Evolutionary conservation across 495 filamentous ascomycete species (phyloP), one percentile per base, ranked within the genome.

Genomic region (Neurospora cerealis): DNA sequence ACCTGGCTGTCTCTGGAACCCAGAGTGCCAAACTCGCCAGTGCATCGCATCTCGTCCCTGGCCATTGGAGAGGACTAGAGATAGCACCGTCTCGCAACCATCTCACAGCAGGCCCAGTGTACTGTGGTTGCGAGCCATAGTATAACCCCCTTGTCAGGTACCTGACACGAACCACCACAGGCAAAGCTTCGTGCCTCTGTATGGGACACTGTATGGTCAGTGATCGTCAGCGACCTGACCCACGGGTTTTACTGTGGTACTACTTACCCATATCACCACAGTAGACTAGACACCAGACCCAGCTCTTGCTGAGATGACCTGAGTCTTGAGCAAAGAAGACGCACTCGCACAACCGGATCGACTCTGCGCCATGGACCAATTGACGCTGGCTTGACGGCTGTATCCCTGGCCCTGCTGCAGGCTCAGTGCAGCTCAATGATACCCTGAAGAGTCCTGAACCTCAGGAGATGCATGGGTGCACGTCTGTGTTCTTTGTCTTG

Each of bases 361-460:
- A 34, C 42, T 71, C 28, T 48, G 70, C 36, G 40, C 28, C 70
- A 71, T 71, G 24, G n/a, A n/a, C 70, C 70, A 71, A 32, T 72
- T 36, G 70, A 34, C 54, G 54, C 54, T 66, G 13, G 28, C 28
- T 66, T 66, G 39, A 42, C 71, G 19, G 19, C 69, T 41, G 32
- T 70, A 75, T 76, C 75, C 75, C 75, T 76, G 75, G 69, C 39
- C 69, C 48, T 28, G 69, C 19, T 62, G 24, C 54, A 66, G 28
- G 54, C 54, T 62, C 54, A 34, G 62, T 70, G 73, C 73, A 70
- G 70, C 44, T 44, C 71, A 34, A 69, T 73, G 71, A 48, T 24
- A 71, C 73, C 39, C 69, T 69, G 62, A 44, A 36, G 21, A 60
- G 24, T 60, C 48, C 48, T 60, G 48, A 15, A 60, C 48, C 21